These are phyloP conservation scores for Leucocoprinus birnbaumii DNA, from an alignment of 768 basidiomycete genomes.

Conservation along the genomic window DNA sequence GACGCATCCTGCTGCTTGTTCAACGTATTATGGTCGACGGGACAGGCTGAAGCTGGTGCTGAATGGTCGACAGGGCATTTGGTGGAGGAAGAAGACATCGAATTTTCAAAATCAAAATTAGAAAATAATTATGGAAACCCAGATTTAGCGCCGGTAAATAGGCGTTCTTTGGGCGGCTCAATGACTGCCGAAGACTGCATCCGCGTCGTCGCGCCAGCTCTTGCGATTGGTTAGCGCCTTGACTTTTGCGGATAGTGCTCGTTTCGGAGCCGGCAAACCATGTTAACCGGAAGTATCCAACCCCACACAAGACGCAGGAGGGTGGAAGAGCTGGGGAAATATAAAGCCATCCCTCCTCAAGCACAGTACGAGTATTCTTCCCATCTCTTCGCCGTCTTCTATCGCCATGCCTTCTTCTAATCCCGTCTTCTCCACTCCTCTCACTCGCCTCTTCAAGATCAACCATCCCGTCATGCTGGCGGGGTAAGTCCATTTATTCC, in stretches of 20 bases:
- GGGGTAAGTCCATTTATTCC: constrained; percentile 34
- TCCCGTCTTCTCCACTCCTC: constrained; percentile 66
- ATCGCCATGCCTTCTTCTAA: constrained; percentile 61
- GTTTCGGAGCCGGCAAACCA: neutral
- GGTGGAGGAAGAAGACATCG: constrained; percentile 22
- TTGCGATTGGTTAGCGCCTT: neutral
- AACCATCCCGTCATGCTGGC: constrained; percentile 86
- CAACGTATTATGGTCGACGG: constrained; percentile 56
- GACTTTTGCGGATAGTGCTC: too few relatives aligned
- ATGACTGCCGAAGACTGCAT: neutral
- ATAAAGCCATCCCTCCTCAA: neutral
- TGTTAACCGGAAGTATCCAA: neutral
- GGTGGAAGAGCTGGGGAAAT: neutral
- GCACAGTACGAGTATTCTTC: neutral
- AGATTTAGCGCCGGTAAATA: neutral
- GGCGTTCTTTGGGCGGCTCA: neutral
- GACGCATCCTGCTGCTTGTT: constrained; percentile 12
- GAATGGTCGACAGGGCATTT: constrained; percentile 50
- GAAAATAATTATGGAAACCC: too few relatives aligned
- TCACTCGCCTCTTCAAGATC: constrained; percentile 74
- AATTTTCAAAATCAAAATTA: too few relatives aligned
- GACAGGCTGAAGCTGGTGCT: constrained; percentile 42
- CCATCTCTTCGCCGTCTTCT: constrained; percentile 8
- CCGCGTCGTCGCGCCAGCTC: too few relatives aligned
- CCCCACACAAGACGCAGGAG: neutral